phyloP scores from a whole-genome alignment of 768 basidiomycete genomes.

The Hemileccinum impolitum region DNA sequence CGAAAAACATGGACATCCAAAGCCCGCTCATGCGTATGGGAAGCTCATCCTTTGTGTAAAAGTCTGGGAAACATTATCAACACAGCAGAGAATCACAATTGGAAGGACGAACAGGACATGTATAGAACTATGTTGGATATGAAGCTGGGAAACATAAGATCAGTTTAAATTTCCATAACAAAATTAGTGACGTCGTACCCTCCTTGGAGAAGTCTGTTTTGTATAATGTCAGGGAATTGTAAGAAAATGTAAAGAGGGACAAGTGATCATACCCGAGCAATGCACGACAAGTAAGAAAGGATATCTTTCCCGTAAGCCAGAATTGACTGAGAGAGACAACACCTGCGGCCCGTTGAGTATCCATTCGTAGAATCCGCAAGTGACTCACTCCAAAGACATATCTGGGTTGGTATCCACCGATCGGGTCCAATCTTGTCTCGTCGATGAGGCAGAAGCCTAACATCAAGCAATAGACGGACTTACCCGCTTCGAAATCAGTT shows the following conservation, averaged over 20 bases:
- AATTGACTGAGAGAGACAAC: slow-evolving; percentile 52
- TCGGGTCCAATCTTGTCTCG: slow-evolving; percentile 51
- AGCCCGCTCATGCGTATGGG: slow-evolving; percentile 55
- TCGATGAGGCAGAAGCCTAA: not conserved
- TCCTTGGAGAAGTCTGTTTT: slow-evolving; percentile 36
- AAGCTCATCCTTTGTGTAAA: slow-evolving; percentile 57
- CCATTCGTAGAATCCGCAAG: not conserved
- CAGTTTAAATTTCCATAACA: not conserved
- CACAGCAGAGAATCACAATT: no score
- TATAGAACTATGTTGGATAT: slow-evolving; percentile 61
- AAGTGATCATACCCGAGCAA: slow-evolving; percentile 39
- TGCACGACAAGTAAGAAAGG: slow-evolving; percentile 48
- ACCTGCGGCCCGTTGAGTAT: slow-evolving; percentile 10
- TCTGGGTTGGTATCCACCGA: slow-evolving; percentile 60
- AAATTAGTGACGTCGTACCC: slow-evolving; percentile 32
- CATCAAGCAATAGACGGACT: slow-evolving; percentile 4
- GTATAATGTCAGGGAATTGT: not conserved
- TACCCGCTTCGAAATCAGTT: slow-evolving; percentile 57
- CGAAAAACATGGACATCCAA: slow-evolving; percentile 58
- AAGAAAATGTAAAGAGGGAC: not conserved
- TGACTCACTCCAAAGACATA: slow-evolving; percentile 46
- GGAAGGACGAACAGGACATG: slow-evolving; percentile 45
- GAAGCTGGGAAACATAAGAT: slow-evolving; percentile 32
- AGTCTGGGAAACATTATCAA: slow-evolving; percentile 21
- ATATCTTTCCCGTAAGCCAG: slow-evolving; percentile 47